Percentiles rank a stretch among this genome's conserved stretches.
Conservation (phyloP, 768 basidiomycete species). For the Lentinus tigrinus region DNA sequence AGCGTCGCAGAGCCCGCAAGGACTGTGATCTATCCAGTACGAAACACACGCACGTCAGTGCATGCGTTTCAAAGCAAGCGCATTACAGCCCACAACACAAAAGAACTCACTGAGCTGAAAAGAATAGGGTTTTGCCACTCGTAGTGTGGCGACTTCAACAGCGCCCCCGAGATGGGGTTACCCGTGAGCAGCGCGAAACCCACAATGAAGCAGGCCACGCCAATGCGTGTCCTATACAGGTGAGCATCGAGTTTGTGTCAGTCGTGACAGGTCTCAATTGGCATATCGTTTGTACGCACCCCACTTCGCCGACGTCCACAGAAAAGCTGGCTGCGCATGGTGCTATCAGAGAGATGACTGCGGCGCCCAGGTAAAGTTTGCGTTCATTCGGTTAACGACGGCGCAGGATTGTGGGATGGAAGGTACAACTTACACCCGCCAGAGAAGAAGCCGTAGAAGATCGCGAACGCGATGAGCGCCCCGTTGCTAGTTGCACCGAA, state of each 20-base stretch:
- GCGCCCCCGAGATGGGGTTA: constrained; percentile 26
- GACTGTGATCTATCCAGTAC: no score
- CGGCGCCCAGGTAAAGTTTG: not conserved
- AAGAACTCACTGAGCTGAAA: constrained; percentile 23
- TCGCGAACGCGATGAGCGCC: constrained; percentile 38
- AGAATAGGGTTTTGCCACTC: constrained; percentile 22
- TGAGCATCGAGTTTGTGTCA: no score
- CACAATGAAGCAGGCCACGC: constrained; percentile 20
- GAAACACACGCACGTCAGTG: not conserved
- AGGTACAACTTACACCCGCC: constrained; percentile 34
- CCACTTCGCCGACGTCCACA: constrained; percentile 8
- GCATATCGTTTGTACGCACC: no score
- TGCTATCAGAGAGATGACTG: constrained; percentile 16
- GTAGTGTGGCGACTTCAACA: constrained; percentile 4
- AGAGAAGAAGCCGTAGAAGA: constrained; percentile 48
- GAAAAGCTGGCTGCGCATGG: constrained; percentile 12
- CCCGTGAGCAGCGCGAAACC: constrained; percentile 22
- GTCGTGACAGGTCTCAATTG: no score
- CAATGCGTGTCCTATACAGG: constrained; percentile 25
- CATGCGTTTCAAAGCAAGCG: no score
- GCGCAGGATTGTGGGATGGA: not conserved
- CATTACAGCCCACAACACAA: no score
- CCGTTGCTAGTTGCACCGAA: constrained; percentile 33
- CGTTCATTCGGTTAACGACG: not conserved
- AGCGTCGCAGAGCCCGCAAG: no score